Conservation (phyloP, 805 yeast species). For the Schizosaccharomyces lindneri region DNA sequence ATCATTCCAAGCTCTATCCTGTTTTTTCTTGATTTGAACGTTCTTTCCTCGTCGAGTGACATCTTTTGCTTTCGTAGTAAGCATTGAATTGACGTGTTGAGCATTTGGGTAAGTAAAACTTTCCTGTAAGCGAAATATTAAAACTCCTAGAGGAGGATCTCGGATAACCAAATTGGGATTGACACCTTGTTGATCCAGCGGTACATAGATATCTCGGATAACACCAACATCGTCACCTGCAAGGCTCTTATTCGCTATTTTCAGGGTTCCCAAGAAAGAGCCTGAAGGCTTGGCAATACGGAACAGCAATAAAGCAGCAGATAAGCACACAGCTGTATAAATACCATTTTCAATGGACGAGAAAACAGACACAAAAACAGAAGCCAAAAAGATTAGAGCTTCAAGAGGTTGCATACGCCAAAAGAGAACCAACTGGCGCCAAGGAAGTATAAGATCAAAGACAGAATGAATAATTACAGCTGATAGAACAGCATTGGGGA, state of each 20-base stretch:
- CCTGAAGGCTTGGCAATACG: constrained; percentile 63
- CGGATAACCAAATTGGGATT: constrained; percentile 33
- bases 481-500: constrained; percentile 67
- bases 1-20: constrained; percentile 76
- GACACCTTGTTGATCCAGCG: constrained; percentile 18
- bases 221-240: background rate
- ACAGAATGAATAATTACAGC: constrained; percentile 90
- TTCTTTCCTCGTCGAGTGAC: constrained; percentile 35
- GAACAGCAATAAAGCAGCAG: constrained; percentile 47
- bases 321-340: constrained; percentile 72
- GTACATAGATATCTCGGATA: constrained; percentile 10
- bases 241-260: background rate
- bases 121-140: constrained; percentile 65
- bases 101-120: constrained; percentile 63
- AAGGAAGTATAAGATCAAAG: constrained; percentile 49
- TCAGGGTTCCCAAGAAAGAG: constrained; percentile 51
- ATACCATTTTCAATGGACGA: constrained; percentile 68
- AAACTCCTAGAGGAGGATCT: constrained; percentile 77
- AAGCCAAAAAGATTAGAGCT: constrained; percentile 42
- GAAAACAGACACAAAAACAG: constrained; percentile 52
- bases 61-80: constrained; percentile 40
- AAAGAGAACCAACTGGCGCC: constrained; percentile 23
- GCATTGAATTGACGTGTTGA: constrained; percentile 42
- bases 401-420: constrained; percentile 58
- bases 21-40: constrained; percentile 16